Conservation (phyloP, 768 basidiomycete species). For the Macrolepiota fuliginosa region DNA sequence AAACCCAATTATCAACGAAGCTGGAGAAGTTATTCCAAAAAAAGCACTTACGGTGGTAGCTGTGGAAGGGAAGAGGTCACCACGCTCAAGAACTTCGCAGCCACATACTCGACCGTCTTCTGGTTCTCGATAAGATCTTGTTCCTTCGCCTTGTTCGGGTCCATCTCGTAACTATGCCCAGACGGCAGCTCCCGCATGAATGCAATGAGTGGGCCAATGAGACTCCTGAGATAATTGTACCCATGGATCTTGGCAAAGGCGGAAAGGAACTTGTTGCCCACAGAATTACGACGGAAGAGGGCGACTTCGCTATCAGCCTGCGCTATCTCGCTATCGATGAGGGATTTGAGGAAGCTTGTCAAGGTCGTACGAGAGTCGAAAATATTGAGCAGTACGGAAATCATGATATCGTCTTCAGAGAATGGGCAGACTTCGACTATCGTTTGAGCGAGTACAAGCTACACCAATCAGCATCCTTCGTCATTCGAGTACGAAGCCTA, state of each 20-base stretch:
- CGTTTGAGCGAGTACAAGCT: constrained; percentile 80
- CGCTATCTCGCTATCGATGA: constrained; percentile 84
- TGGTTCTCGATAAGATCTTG: constrained; percentile 68
- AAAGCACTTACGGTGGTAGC: constrained; percentile 65
- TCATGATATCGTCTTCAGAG: constrained; percentile 78
- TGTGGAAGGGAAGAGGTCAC: constrained; percentile 67
- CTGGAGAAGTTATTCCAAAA: neutral
- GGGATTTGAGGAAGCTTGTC: constrained; percentile 71
- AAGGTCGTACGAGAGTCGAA: constrained; percentile 78
- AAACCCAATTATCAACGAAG: neutral
- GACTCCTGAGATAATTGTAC: constrained; percentile 83
- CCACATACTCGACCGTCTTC: constrained; percentile 68
- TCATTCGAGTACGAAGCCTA: neutral
- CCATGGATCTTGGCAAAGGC: constrained; percentile 88
- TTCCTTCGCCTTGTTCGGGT: constrained; percentile 57
- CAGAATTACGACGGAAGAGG: constrained; percentile 88
- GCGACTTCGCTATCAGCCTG: constrained; percentile 79
- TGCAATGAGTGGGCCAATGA: constrained; percentile 75
- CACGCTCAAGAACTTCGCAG: constrained; percentile 72
- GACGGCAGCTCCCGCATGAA: constrained; percentile 70
- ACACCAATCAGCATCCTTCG: neutral
- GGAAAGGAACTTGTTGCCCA: constrained; percentile 83
- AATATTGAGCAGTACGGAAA: constrained; percentile 80
- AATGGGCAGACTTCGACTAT: constrained; percentile 86
- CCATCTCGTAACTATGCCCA: constrained; percentile 76